These are phyloP conservation scores for Corinectria fuckeliana DNA, from an alignment of 2,329 filamentous ascomycete genomes.

Conservation along the genomic window DNA sequence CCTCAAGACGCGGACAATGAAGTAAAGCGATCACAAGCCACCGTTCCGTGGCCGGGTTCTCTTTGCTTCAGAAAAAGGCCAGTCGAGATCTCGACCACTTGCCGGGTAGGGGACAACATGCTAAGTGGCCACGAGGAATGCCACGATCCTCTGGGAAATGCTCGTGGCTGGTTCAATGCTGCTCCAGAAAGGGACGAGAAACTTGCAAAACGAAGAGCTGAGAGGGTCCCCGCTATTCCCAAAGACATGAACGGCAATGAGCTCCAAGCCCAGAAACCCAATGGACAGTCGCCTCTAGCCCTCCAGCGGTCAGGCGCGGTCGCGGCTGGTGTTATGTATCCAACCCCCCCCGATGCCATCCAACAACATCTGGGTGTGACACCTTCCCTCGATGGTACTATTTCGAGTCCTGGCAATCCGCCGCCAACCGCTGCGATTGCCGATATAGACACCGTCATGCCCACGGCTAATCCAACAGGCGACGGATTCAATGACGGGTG, in stretches of 20 bases:
- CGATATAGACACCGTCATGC: slow-evolving; percentile 38
- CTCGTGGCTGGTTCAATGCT: slow-evolving; percentile 56
- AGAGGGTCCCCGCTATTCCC: slow-evolving; percentile 51
- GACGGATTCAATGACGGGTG: slow-evolving; percentile 36
- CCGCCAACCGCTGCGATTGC: slow-evolving; percentile 38
- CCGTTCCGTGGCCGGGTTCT: slow-evolving; percentile 60
- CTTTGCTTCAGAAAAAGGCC: slow-evolving; percentile 60
- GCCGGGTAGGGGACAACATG: slow-evolving; percentile 48
- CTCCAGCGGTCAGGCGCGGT: slow-evolving; percentile 57
- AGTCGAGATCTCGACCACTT: slow-evolving; percentile 48
- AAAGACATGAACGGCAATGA: slow-evolving; percentile 53
- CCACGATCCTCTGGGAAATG: slow-evolving; percentile 57
- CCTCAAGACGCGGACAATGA: slow-evolving; percentile 51
- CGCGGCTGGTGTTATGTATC: slow-evolving; percentile 67
- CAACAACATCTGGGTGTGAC: slow-evolving; percentile 60
- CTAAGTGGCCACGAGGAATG: slow-evolving; percentile 48
- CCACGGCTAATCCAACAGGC: slow-evolving; percentile 25
- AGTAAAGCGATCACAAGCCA: slow-evolving; percentile 49
- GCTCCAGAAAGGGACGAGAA: slow-evolving; percentile 55
- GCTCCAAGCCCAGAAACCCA: slow-evolving; percentile 50
- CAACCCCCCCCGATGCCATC: slow-evolving; percentile 72
- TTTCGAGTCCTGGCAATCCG: slow-evolving; percentile 61
- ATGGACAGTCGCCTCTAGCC: slow-evolving; percentile 59
- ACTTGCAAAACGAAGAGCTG: slow-evolving; percentile 56
- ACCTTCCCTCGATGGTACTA: slow-evolving; percentile 61